Conservation (phyloP, 441 rosid species). For the Biscutella laevigata region DNA sequence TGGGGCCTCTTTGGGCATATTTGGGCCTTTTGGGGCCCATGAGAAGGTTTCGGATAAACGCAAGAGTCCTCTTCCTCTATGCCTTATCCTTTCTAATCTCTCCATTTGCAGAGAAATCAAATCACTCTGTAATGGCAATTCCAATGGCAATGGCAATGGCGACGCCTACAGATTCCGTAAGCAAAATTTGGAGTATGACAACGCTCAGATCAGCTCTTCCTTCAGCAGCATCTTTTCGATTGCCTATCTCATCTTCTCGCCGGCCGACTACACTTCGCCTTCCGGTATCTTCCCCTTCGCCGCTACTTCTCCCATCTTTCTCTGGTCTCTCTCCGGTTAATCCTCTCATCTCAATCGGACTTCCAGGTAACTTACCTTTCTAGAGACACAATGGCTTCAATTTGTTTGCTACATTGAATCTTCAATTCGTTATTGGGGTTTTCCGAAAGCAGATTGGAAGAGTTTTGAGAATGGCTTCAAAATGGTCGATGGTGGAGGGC, state of each 20-base stretch:
- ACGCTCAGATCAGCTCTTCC: slow-evolving; percentile 61
- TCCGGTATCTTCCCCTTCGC: slow-evolving; percentile 20
- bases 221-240: slow-evolving; percentile 19
- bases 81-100: slow-evolving; percentile 20
- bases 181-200: slow-evolving; percentile 48
- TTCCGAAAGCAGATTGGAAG: slow-evolving; percentile 29
- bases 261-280: slow-evolving; percentile 22
- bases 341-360: slow-evolving; percentile 45
- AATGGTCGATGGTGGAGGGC: slow-evolving; percentile 44
- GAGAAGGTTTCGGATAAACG: not conserved
- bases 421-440: not conserved
- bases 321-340: slow-evolving; percentile 48
- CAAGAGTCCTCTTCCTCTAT: not conserved
- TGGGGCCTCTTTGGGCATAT: no score
- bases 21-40: slow-evolving; percentile 4
- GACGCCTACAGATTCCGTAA: slow-evolving; percentile 22
- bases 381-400: not conserved
- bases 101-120: slow-evolving; percentile 6
- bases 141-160: slow-evolving; percentile 28
- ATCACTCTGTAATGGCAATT: slow-evolving; percentile 17
- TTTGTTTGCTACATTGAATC: not conserved
- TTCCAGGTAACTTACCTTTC: slow-evolving; percentile 34
- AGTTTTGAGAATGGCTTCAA: slow-evolving; percentile 42
- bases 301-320: slow-evolving; percentile 32
- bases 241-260: slow-evolving; percentile 24